Evolutionary conservation across 2,329 filamentous ascomycete genomes (phyloP), one percentile per base, ranked within the genome.

Genomic region (Ilyonectria sp.): DNA sequence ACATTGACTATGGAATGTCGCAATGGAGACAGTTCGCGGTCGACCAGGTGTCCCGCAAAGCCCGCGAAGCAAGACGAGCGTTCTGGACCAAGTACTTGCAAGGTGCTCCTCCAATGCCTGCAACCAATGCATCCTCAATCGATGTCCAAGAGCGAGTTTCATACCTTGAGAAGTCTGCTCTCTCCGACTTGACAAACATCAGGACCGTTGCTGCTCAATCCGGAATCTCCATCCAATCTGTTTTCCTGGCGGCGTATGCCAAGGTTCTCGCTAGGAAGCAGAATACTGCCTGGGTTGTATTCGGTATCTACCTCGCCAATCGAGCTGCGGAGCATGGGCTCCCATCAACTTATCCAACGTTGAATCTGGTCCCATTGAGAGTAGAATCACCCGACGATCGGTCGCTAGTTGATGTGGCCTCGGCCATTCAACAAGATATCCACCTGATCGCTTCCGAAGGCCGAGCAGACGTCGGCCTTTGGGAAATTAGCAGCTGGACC

Each of bases 261-360:
- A 88, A 86, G 69, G 75, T 79, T 11, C 75, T 82, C 2, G 74
- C 79, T 54, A 35, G 47, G 35, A 58, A 71, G 33, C 54, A 75
- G 6, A 83, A 88, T 44, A 79, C 43, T 2, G n/a, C 37, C 15
- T 44, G 53, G n/a, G 69, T 93, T 2, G 81, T 94, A 0, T 86
- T 97, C 57, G 95, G 94, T 2, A 80, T 97, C 23, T 98, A 97
- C 78, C 87, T 97, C 9, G 93, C 94, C 47, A 97, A 97, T 77
- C 88, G 94, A 58, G 86, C 87, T 0, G 79, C 86, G 9, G 81
- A 86, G 3, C 82, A 85, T 3, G 77, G 90, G 1, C 82, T 87
- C 2, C 77, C 83, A 0, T 70, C 72, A 0, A 81, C 86, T 0
- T 91, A 89, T 35, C 94, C 95, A 0, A 96, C 93, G 0, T 85